Conservation (phyloP, 169 alveolate genomes). For the Blepharisma undulans region DNA sequence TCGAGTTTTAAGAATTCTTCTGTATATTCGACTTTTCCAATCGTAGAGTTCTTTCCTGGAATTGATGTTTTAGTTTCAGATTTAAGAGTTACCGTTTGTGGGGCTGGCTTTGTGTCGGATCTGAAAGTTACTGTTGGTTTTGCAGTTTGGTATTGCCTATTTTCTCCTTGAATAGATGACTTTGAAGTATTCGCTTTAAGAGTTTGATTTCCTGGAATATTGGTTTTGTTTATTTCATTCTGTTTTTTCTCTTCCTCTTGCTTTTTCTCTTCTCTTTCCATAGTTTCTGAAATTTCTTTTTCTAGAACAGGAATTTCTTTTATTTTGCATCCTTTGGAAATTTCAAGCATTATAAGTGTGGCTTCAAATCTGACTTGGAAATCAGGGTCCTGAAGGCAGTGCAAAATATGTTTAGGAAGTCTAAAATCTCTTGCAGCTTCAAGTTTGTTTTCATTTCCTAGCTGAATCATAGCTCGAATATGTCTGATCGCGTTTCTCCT, state of each 20-base stretch:
- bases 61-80: not conserved
- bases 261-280: not conserved
- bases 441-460: slow-evolving; percentile 67
- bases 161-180: not conserved
- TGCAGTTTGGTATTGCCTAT: not conserved
- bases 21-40: not conserved
- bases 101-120: not conserved
- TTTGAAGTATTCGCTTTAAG: not conserved
- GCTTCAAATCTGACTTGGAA: slow-evolving; percentile 58
- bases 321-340: slow-evolving; percentile 52
- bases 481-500: slow-evolving; percentile 69
- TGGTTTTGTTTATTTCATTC: not conserved
- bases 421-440: slow-evolving; percentile 76
- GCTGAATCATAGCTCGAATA: slow-evolving; percentile 65
- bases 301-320: not conserved
- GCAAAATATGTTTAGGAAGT: slow-evolving; percentile 65
- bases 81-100: not conserved
- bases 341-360: slow-evolving; percentile 42
- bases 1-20: slow-evolving; percentile 11
- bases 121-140: not conserved
- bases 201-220: not conserved
- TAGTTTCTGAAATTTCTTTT: not conserved
- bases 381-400: slow-evolving; percentile 54
- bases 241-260: not conserved
- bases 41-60: not conserved